Conservation (phyloP, 495 filamentous ascomycete species). For the Aspergillus coremiiformis region DNA sequence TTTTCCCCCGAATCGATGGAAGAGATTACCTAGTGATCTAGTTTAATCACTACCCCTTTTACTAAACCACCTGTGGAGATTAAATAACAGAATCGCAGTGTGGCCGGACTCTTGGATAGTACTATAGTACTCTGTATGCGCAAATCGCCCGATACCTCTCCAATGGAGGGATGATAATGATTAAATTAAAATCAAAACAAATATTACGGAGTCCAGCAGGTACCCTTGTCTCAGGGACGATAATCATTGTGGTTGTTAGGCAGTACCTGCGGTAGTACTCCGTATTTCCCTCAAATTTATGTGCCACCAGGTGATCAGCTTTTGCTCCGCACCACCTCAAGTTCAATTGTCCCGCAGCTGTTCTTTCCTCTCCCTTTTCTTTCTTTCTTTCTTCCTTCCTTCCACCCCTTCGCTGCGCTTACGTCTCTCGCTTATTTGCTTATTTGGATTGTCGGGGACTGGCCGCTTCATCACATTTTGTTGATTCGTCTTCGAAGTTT, state of each 20-base stretch:
- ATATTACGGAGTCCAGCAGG: too few species aligned
- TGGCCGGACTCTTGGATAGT: background rate
- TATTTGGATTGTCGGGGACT: background rate
- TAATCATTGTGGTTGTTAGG: background rate
- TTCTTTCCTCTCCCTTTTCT: background rate
- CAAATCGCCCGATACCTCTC: background rate
- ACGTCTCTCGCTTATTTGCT: constrained; percentile 8
- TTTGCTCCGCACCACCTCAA: constrained; percentile 8
- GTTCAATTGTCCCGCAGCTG: background rate
- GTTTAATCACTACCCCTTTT: background rate
- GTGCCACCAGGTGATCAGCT: background rate
- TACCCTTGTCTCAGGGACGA: background rate
- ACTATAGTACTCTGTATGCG: background rate
- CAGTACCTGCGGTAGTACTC: background rate
- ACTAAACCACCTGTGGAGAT: too few species aligned
- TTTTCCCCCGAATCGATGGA: too few species aligned
- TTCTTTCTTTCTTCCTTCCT: background rate
- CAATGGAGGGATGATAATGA: too few species aligned
- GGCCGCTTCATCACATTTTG: background rate
- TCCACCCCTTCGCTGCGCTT: background rate
- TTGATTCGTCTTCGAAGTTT: background rate
- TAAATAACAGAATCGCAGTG: background rate
- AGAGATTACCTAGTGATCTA: too few species aligned
- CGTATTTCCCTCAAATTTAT: background rate
- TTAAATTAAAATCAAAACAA: background rate